Evolutionary conservation across 2,329 filamentous ascomycete genomes (phyloP), one percentile per base, ranked within the genome.

Genomic region (Colletotrichum lini): DNA sequence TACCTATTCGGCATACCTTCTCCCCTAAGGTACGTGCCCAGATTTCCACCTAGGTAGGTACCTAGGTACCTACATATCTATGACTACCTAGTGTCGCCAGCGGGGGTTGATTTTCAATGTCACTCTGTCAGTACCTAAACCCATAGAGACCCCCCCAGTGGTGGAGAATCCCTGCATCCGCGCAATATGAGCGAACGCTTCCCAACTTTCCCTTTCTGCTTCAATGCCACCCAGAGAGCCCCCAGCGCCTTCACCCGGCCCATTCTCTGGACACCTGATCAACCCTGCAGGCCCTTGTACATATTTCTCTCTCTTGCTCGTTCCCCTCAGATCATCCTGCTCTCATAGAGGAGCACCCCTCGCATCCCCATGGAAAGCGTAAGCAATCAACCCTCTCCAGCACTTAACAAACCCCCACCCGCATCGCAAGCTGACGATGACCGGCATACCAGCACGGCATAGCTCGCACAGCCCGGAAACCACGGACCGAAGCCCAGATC

Each of bases 381-480:
- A 77, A 77, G 56, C 58, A 75, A 75, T 74, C 65, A 50, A 23
- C 64, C 62, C 67, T 57, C 56, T 49, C 42, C 50, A 57, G 40
- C 50, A 2, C 35, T 4, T 57, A 26, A 53, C 30, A 40, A 13
- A 47, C 45, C 38, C 26, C 54, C 9, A 35, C 16, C 49, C 15
- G 26, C 40, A 64, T 47, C 59, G 16, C 7, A 60, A 56, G 53
- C 72, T 73, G 15, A 73, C 56, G 15, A 73, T 57, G 15, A 65
- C 65, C 35, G 40, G 18, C 18, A 44, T 83, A 10, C 35, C 2
- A 98, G 94, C 95, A 98, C 88, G 94, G 94, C 79, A 88, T 97
- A 80, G 89, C 93, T 78, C 93, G 95, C 78, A 87, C 89, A 72
- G 86, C 88, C 73, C 85, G 87, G 76, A 76, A 78, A 54, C 84